Percentiles rank a stretch among this genome's conserved stretches.
Conservation (phyloP, 2,329 filamentous ascomycete species). For the Colletotrichum shisoi region DNA sequence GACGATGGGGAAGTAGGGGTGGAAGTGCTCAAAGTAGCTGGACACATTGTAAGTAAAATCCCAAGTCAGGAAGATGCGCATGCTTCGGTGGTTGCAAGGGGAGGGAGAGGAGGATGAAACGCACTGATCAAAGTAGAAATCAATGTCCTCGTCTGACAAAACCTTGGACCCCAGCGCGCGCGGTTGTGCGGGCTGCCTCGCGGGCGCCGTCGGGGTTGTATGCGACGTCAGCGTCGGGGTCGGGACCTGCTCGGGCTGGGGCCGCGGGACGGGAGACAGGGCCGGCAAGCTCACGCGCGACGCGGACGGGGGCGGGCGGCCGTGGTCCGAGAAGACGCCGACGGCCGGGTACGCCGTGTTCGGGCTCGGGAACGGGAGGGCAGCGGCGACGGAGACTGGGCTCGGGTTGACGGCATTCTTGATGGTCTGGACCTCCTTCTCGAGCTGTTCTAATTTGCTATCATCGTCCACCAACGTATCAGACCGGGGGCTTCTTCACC, state of each 20-base stretch:
- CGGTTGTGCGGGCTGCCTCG: constrained; percentile 48
- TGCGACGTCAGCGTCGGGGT: constrained; percentile 45
- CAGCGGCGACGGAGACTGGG: constrained; percentile 26
- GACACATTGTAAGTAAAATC: too few relatives aligned
- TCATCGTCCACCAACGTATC: constrained; percentile 6
- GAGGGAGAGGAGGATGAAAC: constrained; percentile 26
- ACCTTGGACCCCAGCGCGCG: constrained; percentile 58
- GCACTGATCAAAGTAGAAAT: constrained; percentile 64
- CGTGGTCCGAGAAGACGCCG: constrained; percentile 41
- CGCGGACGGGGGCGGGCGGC: constrained; percentile 31
- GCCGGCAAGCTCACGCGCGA: constrained; percentile 34
- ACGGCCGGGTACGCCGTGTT: constrained; percentile 41
- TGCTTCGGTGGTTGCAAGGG: not conserved
- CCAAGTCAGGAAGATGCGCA: not conserved
- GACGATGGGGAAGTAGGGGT: constrained; percentile 62
- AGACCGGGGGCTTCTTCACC: constrained; percentile 9
- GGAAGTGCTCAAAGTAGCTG: constrained; percentile 63
- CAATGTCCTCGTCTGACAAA: constrained; percentile 62
- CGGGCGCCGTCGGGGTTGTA: constrained; percentile 44
- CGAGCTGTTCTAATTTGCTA: constrained; percentile 60
- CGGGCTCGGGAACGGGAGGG: constrained; percentile 44
- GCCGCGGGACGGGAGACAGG: constrained; percentile 28
- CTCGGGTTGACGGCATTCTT: constrained; percentile 49
- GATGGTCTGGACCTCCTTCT: constrained; percentile 41
- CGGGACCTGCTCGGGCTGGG: constrained; percentile 37